Base-by-base conservation (phyloP, 495 filamentous ascomycete genomes). In the Xylaria sp. region DNA sequence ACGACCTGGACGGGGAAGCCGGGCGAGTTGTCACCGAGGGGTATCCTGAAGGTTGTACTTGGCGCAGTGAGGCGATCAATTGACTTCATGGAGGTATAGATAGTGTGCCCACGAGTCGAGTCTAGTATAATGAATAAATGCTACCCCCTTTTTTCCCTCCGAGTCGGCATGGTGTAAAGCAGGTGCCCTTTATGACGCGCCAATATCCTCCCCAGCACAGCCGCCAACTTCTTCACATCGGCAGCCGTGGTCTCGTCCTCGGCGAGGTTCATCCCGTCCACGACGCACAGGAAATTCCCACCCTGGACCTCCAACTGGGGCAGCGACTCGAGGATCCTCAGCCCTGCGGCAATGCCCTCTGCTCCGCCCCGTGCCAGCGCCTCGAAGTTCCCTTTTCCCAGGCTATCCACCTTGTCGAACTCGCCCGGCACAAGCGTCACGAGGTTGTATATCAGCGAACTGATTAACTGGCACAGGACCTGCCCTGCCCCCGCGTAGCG, bases 1-100 rank as follows among this genome's bases (percentile, higher is more conserved):
- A 88, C 93, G 58, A 90, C 91, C 2, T 96, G 90, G 88, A 74
- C 85, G 65, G 37, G 83, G 76, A 41, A 40, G 74, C 75, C 73
- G 76, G 73, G 62, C 81, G 83, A 37, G 70, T 37, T 82, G 59
- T 70, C 73, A 7, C 52, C 70, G 4, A 88, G 92, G 21, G 89
- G 88, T 0, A 88, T 93, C 66, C 74, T 95, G 61, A 97, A 95
- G 75, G 88, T 85, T 69, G 89, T 93, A 0, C 79, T 95, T 37
- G 91, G 92, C 9, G 86, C 87, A 24, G 88, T 93, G 55, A 63
- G 73, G 33, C 71, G 68, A 17, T 74, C 71, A 44, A 62, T 78
- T 73, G 72, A 77, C 29, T 73, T 67, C 26, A 44, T 62, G 59
- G 21, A 61, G 12, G 26, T 59, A 17, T 70, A 66, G 55, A 24